Percentiles rank a stretch among this genome's conserved stretches.
Conservation (phyloP, 2,329 filamentous ascomycete species). For the Podosphaera aphanis region DNA sequence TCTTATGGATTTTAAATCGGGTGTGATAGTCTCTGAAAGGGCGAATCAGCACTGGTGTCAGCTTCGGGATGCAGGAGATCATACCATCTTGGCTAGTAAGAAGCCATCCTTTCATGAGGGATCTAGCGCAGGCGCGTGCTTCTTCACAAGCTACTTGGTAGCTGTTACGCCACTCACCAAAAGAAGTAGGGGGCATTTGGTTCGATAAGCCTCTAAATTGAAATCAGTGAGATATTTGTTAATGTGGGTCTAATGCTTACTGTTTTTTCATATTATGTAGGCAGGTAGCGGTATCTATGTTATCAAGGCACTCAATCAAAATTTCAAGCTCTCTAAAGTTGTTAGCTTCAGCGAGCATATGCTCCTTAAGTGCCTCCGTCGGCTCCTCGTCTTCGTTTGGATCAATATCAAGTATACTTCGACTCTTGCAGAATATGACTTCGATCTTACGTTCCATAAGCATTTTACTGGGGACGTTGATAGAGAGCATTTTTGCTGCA, state of each 20-base stretch:
- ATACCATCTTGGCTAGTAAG: conserved; percentile 12
- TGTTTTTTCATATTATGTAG: conserved; percentile 1
- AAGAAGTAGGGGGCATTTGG: neutral
- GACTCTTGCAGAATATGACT: conserved; percentile 18
- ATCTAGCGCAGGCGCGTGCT: conserved; percentile 31
- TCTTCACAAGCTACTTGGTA: conserved; percentile 1
- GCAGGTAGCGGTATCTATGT: conserved; percentile 31
- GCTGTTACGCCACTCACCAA: conserved; percentile 21
- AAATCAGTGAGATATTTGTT: neutral
- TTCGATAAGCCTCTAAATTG: neutral
- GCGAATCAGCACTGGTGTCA: conserved; percentile 5
- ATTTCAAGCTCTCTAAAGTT: conserved; percentile 46
- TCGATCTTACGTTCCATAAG: conserved; percentile 16
- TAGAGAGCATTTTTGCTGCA: conserved; percentile 29
- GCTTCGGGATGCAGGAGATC: neutral
- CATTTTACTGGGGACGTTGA: conserved; percentile 25
- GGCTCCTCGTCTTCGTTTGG: conserved; percentile 11
- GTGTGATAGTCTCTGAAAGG: conserved; percentile 23
- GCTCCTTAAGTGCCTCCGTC: conserved; percentile 10
- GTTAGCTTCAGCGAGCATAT: conserved; percentile 29
- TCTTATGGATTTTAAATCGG: conserved; percentile 41
- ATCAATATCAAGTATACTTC: conserved; percentile 16
- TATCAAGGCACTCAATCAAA: conserved; percentile 40
- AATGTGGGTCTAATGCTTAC: neutral
- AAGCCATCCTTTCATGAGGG: conserved; percentile 43